Base-by-base conservation (phyloP, 805 yeast species). In the Candida maris region DNA sequence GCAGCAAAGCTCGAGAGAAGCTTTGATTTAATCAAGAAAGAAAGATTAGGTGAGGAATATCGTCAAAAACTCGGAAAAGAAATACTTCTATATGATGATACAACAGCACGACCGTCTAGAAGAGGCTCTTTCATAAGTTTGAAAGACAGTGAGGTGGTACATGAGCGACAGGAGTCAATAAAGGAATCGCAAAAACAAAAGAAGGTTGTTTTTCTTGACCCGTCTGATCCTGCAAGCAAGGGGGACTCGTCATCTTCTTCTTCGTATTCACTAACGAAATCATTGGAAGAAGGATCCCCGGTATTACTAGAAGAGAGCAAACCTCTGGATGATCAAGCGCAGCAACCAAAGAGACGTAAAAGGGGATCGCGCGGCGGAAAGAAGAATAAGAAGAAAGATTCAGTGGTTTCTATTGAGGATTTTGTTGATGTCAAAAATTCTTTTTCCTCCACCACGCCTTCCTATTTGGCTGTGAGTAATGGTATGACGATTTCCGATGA, bases 301-400 rank as follows among this genome's bases (percentile, higher is more conserved):
- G 19, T 13, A 19, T 13, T 17, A 8, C 12, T 23, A 5, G 42
- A 38, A 6, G 48, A 44, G 8, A 34, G 26, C 9, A 56, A 57
- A 17, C 41, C 21, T 15, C 15, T 16, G 8, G 35, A 32, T 6
- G 25, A 26, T 3, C 56, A 51, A 6, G 30, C 14, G 29, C 42
- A 37, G 18, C 44, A 39, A 2, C 62, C 68, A 36, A 80, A 77
- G 59, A 81, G 74, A 51, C 69, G 96, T 19, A 88, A 85, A 54
- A 73, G 96, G 52, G 96, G 96, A 4, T 70, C 82, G 7, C 68
- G 96, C 41, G 96, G 96, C 10, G 95, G 95, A 0, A 79, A 78
- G 48, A 74, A 82, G 51, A 61, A 72, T 31, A 75, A 68, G 44
- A 63, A 60, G 44, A 59, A 60, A 29, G 61, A 53, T 9, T n/a